Evolutionary conservation across 2,329 filamentous ascomycete genomes (phyloP).

Genomic region (Pyricularia grisea): DNA sequence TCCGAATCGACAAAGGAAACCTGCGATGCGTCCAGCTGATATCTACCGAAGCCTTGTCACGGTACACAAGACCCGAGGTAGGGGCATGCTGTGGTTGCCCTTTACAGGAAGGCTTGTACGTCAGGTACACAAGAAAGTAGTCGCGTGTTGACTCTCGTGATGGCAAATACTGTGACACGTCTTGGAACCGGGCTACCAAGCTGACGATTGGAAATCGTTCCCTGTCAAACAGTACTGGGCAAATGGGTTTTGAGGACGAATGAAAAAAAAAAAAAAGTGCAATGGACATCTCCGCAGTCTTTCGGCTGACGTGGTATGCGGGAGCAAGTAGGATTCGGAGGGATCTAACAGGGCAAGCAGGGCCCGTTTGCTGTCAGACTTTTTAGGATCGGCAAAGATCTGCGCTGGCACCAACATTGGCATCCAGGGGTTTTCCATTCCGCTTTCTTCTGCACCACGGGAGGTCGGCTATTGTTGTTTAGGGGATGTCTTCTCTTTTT

Average conservation of each 20-base stretch:
- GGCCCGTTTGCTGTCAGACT: too few species aligned
- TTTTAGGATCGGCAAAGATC: background rate
- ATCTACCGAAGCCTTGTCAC: background rate
- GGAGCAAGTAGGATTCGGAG: background rate
- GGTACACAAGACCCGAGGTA: background rate
- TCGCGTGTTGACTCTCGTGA: background rate
- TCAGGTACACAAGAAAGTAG: background rate
- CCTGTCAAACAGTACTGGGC: background rate
- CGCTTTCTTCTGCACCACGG: background rate
- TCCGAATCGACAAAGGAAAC: background rate
- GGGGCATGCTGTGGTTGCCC: background rate
- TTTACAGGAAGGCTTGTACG: background rate
- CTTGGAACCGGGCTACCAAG: background rate
- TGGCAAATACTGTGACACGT: background rate
- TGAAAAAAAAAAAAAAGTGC: too few species aligned
- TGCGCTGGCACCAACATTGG: background rate
- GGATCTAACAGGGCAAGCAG: background rate
- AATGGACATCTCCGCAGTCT: background rate
- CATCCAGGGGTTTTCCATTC: background rate
- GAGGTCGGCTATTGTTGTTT: background rate
- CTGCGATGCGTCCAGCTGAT: background rate
- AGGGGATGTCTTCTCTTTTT: too few species aligned
- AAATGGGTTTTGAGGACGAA: background rate
- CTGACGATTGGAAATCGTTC: too few species aligned
- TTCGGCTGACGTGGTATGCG: too few species aligned